These are phyloP conservation scores for Aspergillus affinis DNA, from an alignment of 495 filamentous ascomycete genomes.

Conservation along the genomic window DNA sequence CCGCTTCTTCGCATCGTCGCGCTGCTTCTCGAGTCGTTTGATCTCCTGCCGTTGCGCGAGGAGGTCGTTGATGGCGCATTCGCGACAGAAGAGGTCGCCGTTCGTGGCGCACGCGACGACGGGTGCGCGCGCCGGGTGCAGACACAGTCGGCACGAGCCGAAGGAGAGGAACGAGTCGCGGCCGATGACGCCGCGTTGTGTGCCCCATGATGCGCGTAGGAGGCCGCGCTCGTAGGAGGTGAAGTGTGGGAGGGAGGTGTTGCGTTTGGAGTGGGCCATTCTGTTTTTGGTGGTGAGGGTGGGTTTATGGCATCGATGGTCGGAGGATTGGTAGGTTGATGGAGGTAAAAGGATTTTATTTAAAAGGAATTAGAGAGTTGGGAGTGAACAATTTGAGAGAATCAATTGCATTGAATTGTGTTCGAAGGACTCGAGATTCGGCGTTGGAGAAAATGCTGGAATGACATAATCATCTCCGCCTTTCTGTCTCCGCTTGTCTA, in stretches of 20 bases:
- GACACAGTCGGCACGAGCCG: slow-evolving; percentile 84
- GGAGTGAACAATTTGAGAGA: not conserved
- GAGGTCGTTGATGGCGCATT: slow-evolving; percentile 90
- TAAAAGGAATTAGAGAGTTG: not conserved
- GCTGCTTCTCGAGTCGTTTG: slow-evolving; percentile 70
- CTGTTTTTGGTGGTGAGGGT: not conserved
- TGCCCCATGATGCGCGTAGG: slow-evolving; percentile 77
- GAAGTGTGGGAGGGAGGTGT: slow-evolving; percentile 95
- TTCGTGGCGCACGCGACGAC: slow-evolving; percentile 74
- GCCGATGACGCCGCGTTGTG: slow-evolving; percentile 78
- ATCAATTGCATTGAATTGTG: not conserved
- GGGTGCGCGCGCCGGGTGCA: slow-evolving; percentile 78
- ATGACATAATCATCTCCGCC: slow-evolving; percentile 10
- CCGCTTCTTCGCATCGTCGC: slow-evolving; percentile 50
- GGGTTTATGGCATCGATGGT: slow-evolving; percentile 2
- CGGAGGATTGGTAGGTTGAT: not conserved
- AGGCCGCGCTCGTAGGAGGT: slow-evolving; percentile 86
- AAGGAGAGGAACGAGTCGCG: slow-evolving; percentile 95
- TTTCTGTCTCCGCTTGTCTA: not conserved
- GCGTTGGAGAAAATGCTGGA: slow-evolving; percentile 6
- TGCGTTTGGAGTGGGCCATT: slow-evolving; percentile 71
- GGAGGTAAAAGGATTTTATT: not conserved
- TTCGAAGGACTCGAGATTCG: not conserved
- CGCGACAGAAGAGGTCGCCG: slow-evolving; percentile 95
- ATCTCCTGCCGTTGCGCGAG: slow-evolving; percentile 92